Conservation (phyloP, 192 early-diverging fungal genomes). For the Entomortierella lignicola region DNA sequence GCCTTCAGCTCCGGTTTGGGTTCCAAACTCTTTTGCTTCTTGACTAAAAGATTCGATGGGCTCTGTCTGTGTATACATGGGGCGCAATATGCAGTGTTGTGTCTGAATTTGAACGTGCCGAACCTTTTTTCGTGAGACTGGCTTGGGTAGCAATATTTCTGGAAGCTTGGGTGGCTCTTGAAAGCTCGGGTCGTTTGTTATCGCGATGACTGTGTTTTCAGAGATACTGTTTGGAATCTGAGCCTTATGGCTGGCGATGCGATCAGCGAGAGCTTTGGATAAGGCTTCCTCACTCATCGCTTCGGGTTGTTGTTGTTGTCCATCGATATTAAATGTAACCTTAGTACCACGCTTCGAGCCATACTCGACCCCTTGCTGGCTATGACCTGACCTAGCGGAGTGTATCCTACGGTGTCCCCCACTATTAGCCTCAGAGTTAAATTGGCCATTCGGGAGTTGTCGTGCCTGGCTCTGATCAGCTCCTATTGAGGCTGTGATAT, state of each 20-base stretch:
- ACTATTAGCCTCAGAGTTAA: not conserved
- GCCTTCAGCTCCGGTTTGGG: slow-evolving; percentile 14
- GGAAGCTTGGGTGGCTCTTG: not conserved
- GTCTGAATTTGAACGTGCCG: slow-evolving; percentile 55
- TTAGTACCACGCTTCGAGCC: slow-evolving; percentile 22
- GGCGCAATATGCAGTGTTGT: slow-evolving; percentile 50
- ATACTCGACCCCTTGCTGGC: not conserved
- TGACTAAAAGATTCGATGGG: slow-evolving; percentile 11
- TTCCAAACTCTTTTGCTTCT: slow-evolving; percentile 21
- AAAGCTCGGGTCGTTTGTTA: not conserved
- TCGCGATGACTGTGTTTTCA: not conserved
- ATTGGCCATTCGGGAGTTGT: not conserved
- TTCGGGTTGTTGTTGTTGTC: not conserved
- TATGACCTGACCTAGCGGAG: too few relatives aligned
- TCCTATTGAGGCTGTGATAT: slow-evolving; percentile 6
- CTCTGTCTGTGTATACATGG: slow-evolving; percentile 44
- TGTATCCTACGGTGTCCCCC: too few relatives aligned
- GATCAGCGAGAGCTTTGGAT: slow-evolving; percentile 16
- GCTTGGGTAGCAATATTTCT: slow-evolving; percentile 19
- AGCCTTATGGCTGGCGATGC: slow-evolving; percentile 33
- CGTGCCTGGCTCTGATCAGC: not conserved
- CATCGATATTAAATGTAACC: slow-evolving; percentile 37
- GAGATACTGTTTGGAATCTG: slow-evolving; percentile 11
- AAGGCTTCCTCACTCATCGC: slow-evolving; percentile 11
- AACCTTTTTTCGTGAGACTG: slow-evolving; percentile 30